Evolutionary conservation across 2,329 filamentous ascomycete genomes (phyloP).

Genomic region (Lojkania enalia): DNA sequence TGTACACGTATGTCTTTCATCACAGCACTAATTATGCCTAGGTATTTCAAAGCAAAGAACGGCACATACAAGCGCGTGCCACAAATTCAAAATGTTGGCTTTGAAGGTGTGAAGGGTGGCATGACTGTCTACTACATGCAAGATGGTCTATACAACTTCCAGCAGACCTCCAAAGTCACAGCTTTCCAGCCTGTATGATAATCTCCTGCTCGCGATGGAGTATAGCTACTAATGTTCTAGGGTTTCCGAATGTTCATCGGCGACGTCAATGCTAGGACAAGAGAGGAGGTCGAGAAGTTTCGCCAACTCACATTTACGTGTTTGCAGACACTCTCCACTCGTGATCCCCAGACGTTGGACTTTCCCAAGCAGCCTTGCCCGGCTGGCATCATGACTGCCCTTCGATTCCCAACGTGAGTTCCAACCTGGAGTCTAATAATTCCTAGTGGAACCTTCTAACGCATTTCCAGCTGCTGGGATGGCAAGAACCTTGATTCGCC

Average conservation of each 20-base stretch:
- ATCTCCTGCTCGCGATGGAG: not conserved
- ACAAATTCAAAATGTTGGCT: constrained; percentile 23
- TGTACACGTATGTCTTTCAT: not conserved
- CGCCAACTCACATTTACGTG: constrained; percentile 53
- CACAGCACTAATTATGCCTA: constrained; percentile 11
- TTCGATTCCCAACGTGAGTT: constrained; percentile 40
- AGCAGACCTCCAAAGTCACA: constrained; percentile 43
- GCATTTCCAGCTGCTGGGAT: constrained; percentile 30
- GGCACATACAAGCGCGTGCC: constrained; percentile 26
- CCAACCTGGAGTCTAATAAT: too few species aligned
- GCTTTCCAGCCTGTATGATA: constrained; percentile 45
- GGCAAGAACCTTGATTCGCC: constrained; percentile 27
- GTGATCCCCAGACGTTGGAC: constrained; percentile 45
- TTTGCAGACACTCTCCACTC: constrained; percentile 44
- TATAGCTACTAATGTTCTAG: constrained; percentile 26
- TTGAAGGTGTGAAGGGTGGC: constrained; percentile 25
- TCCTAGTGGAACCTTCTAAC: too few species aligned
- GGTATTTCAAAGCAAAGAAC: constrained; percentile 31
- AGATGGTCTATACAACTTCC: constrained; percentile 30
- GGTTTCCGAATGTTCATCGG: constrained; percentile 35
- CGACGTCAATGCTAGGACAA: constrained; percentile 31
- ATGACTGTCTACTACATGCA: constrained; percentile 34
- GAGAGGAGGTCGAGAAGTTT: constrained; percentile 43
- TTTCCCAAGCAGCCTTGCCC: constrained; percentile 45
- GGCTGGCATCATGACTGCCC: constrained; percentile 49